Base-by-base conservation (phyloP, 371 early-diverging fungal species). In the Mortierella sp. region DNA sequence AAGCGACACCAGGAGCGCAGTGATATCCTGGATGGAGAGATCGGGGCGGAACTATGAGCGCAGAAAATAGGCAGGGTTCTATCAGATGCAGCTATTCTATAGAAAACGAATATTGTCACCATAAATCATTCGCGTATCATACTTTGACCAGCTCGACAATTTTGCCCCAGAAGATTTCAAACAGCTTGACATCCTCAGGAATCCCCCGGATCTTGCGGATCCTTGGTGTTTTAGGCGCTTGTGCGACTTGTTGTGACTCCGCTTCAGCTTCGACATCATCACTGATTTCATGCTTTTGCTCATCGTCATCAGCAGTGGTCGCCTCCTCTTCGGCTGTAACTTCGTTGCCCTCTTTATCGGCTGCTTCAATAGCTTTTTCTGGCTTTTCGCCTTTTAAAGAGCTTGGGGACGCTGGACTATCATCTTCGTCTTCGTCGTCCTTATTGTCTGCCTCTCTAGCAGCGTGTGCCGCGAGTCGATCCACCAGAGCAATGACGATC, bases 111-210 rank as follows among this genome's bases (percentile, higher is more conserved):
- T n/a, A n/a, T n/a, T n/a, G n/a, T n/a, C n/a, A n/a, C n/a, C n/a
- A n/a, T n/a, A n/a, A n/a, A n/a, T n/a, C n/a, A 15, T 21, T 41
- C 41, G 12, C 8, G 2, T 14, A 23, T 21, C 42, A 37, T 82
- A 93, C 93, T 84, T 92, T 91, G 44, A 98, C 91, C 7, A 97
- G 84, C 48, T 92, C 92, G 39, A 93, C 90, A 62, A 98, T 92
- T 78, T 96, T 94, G 14, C 80, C 85, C 99, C 99, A 98, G 76
- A 98, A 97, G 42, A 96, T 92, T 52, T 92, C 94, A 81, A 98
- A 98, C 41, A 98, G 82, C 60, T 88, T 86, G 31, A 94, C 90
- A 61, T 94, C 93, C 47, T 90, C 89, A 6, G 94, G 94, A 51
- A 94, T 94, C 19, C 93, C 95, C 52, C 89, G 80, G 39, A 79